Evolutionary conservation across 2,329 filamentous ascomycete species (phyloP).

Genomic region (Diaporthe batatas): DNA sequence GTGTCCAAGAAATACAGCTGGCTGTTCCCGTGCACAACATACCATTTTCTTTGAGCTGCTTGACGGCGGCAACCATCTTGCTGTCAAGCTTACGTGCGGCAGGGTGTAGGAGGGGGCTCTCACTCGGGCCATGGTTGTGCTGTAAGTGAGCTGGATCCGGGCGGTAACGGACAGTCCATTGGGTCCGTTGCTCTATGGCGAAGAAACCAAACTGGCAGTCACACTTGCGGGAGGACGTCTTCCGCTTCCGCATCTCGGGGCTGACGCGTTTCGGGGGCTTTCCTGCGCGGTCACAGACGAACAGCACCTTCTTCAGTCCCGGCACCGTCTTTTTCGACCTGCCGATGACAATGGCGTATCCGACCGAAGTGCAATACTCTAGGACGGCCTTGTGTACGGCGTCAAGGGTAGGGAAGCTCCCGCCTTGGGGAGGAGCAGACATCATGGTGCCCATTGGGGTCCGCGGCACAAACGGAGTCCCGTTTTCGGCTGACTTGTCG

Average conservation of each 20-base stretch:
- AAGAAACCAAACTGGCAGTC: conserved; percentile 79
- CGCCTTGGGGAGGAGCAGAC: conserved; percentile 74
- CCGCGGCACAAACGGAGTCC: conserved; percentile 64
- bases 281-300: conserved; percentile 75
- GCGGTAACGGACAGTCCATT: conserved; percentile 76
- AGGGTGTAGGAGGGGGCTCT: conserved; percentile 75
- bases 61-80: conserved; percentile 77
- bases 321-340: conserved; percentile 77
- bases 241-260: conserved; percentile 73
- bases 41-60: conserved; percentile 76
- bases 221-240: conserved; percentile 77
- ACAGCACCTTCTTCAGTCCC: conserved; percentile 75
- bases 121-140: conserved; percentile 76
- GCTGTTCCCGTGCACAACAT: conserved; percentile 49
- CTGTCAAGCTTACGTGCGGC: conserved; percentile 75
- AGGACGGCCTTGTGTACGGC: conserved; percentile 75
- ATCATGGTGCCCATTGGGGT: conserved; percentile 71
- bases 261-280: conserved; percentile 73
- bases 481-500: conserved; percentile 62
- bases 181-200: conserved; percentile 75
- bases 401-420: conserved; percentile 74
- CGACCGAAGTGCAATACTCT: conserved; percentile 75
- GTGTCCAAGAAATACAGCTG: neutral
- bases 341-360: conserved; percentile 77
- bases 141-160: conserved; percentile 69